A percentile compares a stretch with the other conserved stretches of the same genome.
These are phyloP conservation scores for Lactarius psammicola DNA, from an alignment of 768 basidiomycete genomes.

Conservation along the genomic window DNA sequence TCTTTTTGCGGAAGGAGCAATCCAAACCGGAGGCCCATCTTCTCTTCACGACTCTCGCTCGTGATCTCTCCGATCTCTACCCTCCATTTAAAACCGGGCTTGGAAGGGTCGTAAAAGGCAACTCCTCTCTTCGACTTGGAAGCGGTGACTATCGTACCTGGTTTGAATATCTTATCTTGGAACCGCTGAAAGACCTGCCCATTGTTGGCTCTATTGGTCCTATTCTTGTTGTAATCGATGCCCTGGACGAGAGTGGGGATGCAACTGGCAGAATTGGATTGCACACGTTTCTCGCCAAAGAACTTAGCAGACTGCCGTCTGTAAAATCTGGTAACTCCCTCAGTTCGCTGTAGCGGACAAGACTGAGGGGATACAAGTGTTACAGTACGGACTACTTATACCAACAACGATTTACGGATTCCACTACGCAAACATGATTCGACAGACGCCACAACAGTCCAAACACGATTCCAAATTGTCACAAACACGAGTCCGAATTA, in stretches of 20 bases:
- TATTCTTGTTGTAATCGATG: neutral
- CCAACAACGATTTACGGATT: too few species aligned
- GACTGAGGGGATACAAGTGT: too few species aligned
- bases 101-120: neutral
- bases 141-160: neutral
- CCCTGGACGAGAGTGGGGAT: neutral
- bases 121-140: neutral
- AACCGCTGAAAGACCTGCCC: neutral
- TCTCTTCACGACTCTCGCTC: neutral
- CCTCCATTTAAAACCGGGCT: neutral
- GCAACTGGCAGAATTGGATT: neutral
- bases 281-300: neutral
- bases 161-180: neutral
- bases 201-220: neutral
- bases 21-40: neutral
- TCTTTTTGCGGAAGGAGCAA: neutral
- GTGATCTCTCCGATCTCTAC: neutral
- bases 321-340: too few species aligned
- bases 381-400: too few species aligned
- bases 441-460: too few species aligned
- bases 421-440: too few species aligned
- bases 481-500: too few species aligned
- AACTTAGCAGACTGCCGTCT: neutral
- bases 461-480: too few species aligned
- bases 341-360: too few species aligned